Conservation (phyloP, 176 grass and related monocot genomes). For the Luzula sylvatica region DNA sequence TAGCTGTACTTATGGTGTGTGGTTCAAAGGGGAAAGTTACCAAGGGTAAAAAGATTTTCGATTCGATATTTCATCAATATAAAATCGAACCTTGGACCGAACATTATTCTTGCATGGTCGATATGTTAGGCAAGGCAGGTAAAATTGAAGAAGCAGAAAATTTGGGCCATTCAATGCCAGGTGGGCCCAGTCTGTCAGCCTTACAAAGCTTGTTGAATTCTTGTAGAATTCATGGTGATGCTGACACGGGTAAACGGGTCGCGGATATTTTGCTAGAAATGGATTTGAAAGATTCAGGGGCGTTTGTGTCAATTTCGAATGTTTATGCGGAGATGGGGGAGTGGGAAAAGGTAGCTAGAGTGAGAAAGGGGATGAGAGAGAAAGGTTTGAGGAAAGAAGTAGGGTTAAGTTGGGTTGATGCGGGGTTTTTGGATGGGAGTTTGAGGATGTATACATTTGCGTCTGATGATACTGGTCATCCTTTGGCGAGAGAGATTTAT, state of each 20-base stretch:
- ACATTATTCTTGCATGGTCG: constrained; percentile 73
- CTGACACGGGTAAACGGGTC: constrained; percentile 41
- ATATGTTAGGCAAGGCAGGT: constrained; percentile 65
- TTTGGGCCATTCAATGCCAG: constrained; percentile 34
- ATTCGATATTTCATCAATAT: constrained; percentile 36
- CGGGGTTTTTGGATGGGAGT: constrained; percentile 10
- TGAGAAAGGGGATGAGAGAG: constrained; percentile 52
- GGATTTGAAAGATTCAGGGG: constrained; percentile 43
- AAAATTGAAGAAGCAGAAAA: constrained; percentile 59
- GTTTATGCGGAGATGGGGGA: constrained; percentile 63
- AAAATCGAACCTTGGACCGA: constrained; percentile 52
- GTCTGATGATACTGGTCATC: constrained; percentile 60
- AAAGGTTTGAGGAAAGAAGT: constrained; percentile 67
- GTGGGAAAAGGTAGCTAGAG: constrained; percentile 54
- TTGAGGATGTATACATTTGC: constrained; percentile 60
- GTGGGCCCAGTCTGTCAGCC: constrained; percentile 43
- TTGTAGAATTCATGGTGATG: constrained; percentile 54
- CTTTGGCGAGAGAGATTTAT: constrained; percentile 44
- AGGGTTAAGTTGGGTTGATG: constrained; percentile 88
- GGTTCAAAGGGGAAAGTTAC: constrained; percentile 48
- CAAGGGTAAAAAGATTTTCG: constrained; percentile 36
- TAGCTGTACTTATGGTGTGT: constrained; percentile 63
- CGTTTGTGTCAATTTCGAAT: constrained; percentile 77
- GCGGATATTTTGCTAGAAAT: constrained; percentile 29
- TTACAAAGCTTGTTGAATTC: constrained; percentile 72